Evolutionary conservation across 176 grass and related monocot species (phyloP).

Genomic region (Aechmea fasciata): DNA sequence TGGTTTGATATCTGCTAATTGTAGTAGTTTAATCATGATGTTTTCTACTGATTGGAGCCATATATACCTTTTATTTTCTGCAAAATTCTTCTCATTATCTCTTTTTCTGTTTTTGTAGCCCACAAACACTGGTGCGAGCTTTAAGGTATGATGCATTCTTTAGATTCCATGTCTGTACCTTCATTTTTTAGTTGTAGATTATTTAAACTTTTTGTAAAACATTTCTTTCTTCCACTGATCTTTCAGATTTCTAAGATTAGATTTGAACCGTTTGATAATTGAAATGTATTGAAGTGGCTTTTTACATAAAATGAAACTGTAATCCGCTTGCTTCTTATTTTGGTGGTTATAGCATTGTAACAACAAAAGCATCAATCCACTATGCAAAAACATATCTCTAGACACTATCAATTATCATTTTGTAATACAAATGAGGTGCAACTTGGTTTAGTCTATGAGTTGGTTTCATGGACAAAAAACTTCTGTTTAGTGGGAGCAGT

Average conservation of each 20-base stretch:
- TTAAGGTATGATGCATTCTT: constrained; percentile 55
- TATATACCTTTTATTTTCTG: neutral
- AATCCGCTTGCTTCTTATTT: neutral
- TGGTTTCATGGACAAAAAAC: neutral
- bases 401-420: neutral
- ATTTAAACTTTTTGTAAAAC: neutral
- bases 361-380: no score
- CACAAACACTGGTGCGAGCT: constrained; percentile 90
- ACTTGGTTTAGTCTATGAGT: neutral
- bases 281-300: neutral
- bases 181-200: neutral
- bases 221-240: neutral
- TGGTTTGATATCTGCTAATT: no score
- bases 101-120: constrained; percentile 47
- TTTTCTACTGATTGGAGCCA: no score
- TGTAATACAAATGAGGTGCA: neutral
- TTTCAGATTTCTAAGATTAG: constrained; percentile 9
- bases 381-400: neutral
- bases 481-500: neutral
- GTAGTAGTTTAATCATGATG: no score
- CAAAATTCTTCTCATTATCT: constrained; percentile 4
- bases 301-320: neutral
- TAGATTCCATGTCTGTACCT: neutral
- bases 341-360: neutral
- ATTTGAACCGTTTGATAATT: neutral